phyloP scores from a whole-genome alignment of 345 rosid species.

The Angophora floribunda region DNA sequence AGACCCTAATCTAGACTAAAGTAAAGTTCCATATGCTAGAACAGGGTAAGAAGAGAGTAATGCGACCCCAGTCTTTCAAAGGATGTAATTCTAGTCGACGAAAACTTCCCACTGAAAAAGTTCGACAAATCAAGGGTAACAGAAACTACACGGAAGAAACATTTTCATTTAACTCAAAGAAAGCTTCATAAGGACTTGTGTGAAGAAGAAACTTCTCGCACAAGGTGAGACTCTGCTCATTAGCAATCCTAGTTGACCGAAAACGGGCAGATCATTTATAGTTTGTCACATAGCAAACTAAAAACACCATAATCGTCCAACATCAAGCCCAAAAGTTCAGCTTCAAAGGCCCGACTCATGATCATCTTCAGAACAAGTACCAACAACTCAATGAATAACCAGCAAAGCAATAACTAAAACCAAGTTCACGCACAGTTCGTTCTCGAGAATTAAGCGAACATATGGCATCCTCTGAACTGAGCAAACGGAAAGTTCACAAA shows the following conservation, averaged over 20 bases:
- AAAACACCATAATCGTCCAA: background rate
- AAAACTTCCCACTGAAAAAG: background rate
- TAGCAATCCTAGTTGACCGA: background rate
- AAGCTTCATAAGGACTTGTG: background rate
- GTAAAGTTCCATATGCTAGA: background rate
- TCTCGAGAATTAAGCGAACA: background rate
- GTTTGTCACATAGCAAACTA: background rate
- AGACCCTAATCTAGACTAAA: background rate
- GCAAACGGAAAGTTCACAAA: background rate
- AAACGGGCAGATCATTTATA: background rate
- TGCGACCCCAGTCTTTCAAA: background rate
- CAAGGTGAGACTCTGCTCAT: background rate
- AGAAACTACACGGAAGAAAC: background rate
- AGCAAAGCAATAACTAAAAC: background rate
- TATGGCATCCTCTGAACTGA: background rate
- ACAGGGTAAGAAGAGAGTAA: background rate
- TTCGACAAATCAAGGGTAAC: background rate
- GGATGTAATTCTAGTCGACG: background rate
- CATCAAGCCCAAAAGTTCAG: background rate
- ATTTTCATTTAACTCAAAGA: background rate
- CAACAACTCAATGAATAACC: background rate
- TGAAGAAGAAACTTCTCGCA: background rate
- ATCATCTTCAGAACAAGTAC: background rate
- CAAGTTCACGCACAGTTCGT: background rate
- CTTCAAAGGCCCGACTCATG: background rate